A percentile compares a stretch with the other conserved stretches of the same genome.
Conservation (phyloP, 75 land plant genomes). For the Chamaecyparis obtusa region DNA sequence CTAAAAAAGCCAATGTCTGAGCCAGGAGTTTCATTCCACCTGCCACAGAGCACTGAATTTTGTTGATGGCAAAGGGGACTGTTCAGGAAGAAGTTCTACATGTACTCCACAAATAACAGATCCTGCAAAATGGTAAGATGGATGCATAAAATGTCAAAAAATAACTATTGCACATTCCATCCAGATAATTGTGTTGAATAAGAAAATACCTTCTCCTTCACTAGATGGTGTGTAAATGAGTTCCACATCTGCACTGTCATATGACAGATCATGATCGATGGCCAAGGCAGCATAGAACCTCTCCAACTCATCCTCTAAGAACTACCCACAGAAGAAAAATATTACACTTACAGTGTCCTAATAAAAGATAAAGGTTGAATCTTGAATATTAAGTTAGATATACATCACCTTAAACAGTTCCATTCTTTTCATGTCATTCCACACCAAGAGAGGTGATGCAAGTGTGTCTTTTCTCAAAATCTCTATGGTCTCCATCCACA, state of each 20-base stretch:
- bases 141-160: neutral
- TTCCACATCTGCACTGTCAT: conserved; percentile 38
- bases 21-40: neutral
- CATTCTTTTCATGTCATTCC: conserved; percentile 42
- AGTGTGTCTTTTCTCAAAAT: conserved; percentile 29
- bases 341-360: neutral
- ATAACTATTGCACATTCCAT: neutral
- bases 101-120: conserved; percentile 41
- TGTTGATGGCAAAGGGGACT: conserved; percentile 18
- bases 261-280: conserved; percentile 23
- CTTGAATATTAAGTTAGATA: neutral
- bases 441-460: conserved; percentile 42
- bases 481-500: conserved; percentile 44
- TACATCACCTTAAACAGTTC: conserved; percentile 40
- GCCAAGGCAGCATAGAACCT: conserved; percentile 30
- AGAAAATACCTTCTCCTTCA: conserved; percentile 41
- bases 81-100: conserved; percentile 48
- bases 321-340: conserved; percentile 18
- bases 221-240: conserved; percentile 29
- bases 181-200: neutral
- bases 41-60: conserved; percentile 10
- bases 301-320: conserved; percentile 38
- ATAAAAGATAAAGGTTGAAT: neutral
- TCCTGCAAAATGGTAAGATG: conserved; percentile 16
- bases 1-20: neutral